Percentiles rank a stretch among this genome's conserved stretches.
These are phyloP conservation scores for Pouteria campechiana DNA, from an alignment of 179 eudicot species.

Conservation along the genomic window DNA sequence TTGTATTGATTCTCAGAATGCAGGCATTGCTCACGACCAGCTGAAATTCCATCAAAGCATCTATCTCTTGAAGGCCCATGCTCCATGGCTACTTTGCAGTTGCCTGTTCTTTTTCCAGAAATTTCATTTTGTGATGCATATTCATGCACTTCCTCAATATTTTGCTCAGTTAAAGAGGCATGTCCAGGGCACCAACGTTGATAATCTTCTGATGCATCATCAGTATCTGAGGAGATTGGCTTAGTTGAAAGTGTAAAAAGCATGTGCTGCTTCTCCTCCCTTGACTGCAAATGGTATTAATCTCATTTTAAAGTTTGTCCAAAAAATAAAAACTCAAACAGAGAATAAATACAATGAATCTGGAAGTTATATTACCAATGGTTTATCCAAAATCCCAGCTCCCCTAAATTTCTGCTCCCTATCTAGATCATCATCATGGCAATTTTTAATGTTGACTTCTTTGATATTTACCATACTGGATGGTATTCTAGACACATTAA, in stretches of 20 bases:
- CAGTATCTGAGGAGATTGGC: not conserved
- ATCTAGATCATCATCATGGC: conserved; percentile 3
- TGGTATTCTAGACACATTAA: not conserved
- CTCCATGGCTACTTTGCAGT: not conserved
- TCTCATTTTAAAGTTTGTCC: not conserved
- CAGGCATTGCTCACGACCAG: conserved; percentile 3
- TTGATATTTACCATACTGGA: conserved; percentile 5
- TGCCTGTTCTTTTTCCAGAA: not conserved
- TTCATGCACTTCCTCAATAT: not conserved
- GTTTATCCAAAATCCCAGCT: conserved; percentile 12
- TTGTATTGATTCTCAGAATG: conserved; percentile 3
- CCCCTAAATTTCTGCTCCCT: conserved; percentile 6
- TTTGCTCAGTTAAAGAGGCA: not conserved
- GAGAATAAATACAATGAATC: not conserved
- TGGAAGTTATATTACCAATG: conserved; percentile 6
- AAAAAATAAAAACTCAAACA: not conserved
- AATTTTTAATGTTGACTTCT: conserved; percentile 4
- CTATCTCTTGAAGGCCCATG: conserved; percentile 1
- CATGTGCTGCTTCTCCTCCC: not conserved
- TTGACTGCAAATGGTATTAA: conserved; percentile 5
- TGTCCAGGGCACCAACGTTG: not conserved
- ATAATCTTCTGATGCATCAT: not conserved
- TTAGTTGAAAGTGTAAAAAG: not conserved
- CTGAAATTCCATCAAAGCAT: conserved; percentile 1
- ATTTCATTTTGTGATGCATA: not conserved